Conservation (phyloP, 169 alveolate genomes). For the Plasmodium adleri region DNA sequence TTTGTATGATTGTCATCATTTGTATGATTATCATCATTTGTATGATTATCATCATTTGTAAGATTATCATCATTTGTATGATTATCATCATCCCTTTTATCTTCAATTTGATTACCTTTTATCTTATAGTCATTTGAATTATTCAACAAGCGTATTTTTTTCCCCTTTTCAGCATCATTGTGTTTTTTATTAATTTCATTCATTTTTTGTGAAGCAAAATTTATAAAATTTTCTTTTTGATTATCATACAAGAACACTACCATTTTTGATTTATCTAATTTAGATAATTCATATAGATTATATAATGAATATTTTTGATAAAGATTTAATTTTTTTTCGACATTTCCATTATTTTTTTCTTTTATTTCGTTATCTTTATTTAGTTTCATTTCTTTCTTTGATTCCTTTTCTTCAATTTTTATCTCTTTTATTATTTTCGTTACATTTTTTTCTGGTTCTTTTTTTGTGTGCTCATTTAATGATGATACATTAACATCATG, state of each 20-base stretch:
- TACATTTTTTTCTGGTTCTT: background rate
- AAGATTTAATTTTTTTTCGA: background rate
- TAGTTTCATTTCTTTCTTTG: background rate
- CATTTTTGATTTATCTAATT: slow-evolving; percentile 23
- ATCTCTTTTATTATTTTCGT: background rate
- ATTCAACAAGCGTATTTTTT: slow-evolving; percentile 18
- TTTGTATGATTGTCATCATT: background rate
- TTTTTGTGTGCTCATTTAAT: background rate
- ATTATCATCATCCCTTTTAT: background rate
- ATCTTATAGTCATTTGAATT: background rate
- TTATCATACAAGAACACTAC: slow-evolving; percentile 26
- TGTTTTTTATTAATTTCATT: slow-evolving; percentile 53
- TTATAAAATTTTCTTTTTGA: slow-evolving; percentile 11
- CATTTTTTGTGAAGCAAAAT: slow-evolving; percentile 55
- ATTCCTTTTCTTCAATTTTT: background rate
- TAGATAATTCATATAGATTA: slow-evolving; percentile 4
- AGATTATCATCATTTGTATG: background rate
- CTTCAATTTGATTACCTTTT: background rate
- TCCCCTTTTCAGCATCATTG: slow-evolving; percentile 20
- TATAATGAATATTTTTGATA: slow-evolving; percentile 42
- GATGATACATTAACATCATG: too few species aligned
- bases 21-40: background rate
- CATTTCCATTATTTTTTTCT: background rate
- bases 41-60: background rate
- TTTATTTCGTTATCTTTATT: slow-evolving; percentile 25